Conservation (phyloP, 108 stramenopile species). For the Aurantiochytrium sp. region DNA sequence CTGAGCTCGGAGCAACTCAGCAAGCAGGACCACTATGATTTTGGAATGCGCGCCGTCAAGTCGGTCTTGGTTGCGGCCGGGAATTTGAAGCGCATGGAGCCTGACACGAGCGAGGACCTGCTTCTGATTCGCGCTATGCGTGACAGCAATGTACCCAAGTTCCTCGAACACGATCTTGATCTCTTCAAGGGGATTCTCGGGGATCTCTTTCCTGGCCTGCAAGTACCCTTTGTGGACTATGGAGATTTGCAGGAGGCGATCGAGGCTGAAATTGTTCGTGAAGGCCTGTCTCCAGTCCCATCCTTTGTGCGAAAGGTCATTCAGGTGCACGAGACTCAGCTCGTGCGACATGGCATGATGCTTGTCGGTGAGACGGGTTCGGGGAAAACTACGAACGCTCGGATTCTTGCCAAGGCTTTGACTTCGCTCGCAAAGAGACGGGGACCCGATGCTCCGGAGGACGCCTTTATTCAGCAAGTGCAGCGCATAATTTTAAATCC, state of each 20-base stretch:
- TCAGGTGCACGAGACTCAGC: conserved; percentile 60
- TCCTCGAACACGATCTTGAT: conserved; percentile 54
- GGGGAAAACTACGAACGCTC: conserved; percentile 45
- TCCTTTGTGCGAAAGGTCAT: conserved; percentile 54
- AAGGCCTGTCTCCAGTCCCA: conserved; percentile 31
- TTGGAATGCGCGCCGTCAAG: conserved; percentile 62
- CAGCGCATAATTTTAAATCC: conserved; percentile 50
- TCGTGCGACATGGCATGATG: conserved; percentile 65
- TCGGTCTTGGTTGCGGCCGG: conserved; percentile 61
- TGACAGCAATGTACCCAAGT: conserved; percentile 61
- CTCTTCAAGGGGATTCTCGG: conserved; percentile 54
- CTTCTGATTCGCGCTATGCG: conserved; percentile 60
- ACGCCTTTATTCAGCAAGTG: conserved; percentile 52
- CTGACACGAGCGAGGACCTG: conserved; percentile 52
- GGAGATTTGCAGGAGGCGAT: conserved; percentile 47
- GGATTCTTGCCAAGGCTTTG: conserved; percentile 44
- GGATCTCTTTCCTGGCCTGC: conserved; percentile 54
- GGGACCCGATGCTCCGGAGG: conserved; percentile 17
- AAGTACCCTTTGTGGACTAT: conserved; percentile 59
- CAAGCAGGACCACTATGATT: conserved; percentile 62
- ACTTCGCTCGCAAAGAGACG: conserved; percentile 26
- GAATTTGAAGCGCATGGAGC: conserved; percentile 57
- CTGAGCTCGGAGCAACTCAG: conserved; percentile 58
- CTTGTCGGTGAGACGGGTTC: conserved; percentile 54
- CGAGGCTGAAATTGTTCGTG: conserved; percentile 29